phyloP scores from a whole-genome alignment of 345 rosid genomes.

The Microcos paniculata region DNA sequence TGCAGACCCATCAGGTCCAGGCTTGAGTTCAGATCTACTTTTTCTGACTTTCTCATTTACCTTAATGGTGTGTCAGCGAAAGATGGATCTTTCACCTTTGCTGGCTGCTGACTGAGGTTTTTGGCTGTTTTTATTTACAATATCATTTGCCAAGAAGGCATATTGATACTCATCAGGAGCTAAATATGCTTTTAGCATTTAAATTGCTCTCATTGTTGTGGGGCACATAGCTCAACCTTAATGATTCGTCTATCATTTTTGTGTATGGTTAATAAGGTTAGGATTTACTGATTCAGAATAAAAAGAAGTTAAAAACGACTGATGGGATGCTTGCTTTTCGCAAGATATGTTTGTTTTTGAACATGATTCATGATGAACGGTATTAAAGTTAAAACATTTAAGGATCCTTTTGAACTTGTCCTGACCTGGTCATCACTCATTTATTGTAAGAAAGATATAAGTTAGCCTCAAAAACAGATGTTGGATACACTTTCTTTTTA shows the following conservation, averaged over 20 bases:
- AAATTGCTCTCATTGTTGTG: neutral
- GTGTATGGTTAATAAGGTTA: neutral
- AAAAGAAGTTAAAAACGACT: neutral
- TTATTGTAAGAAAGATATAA: neutral
- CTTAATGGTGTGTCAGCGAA: neutral
- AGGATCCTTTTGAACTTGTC: constrained; percentile 3
- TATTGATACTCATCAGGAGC: neutral
- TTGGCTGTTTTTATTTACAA: neutral
- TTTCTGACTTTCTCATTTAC: neutral
- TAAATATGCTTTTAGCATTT: neutral
- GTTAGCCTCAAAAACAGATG: too few species aligned
- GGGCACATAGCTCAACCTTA: neutral
- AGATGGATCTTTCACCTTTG: constrained; percentile 6
- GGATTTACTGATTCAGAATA: neutral
- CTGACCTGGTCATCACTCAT: neutral
- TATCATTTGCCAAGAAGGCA: neutral
- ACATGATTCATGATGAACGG: neutral
- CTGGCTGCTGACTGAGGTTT: constrained; percentile 1
- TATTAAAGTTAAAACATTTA: neutral
- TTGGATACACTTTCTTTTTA: neutral
- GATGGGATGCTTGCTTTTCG: neutral
- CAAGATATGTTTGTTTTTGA: neutral
- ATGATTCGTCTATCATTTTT: neutral
- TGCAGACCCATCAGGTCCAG: neutral
- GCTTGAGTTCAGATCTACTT: neutral